A percentile compares a stretch with the other conserved stretches of the same genome.
Evolutionary conservation across 2,329 filamentous ascomycete genomes (phyloP).

Genomic region (Trichophyton benhamiae): DNA sequence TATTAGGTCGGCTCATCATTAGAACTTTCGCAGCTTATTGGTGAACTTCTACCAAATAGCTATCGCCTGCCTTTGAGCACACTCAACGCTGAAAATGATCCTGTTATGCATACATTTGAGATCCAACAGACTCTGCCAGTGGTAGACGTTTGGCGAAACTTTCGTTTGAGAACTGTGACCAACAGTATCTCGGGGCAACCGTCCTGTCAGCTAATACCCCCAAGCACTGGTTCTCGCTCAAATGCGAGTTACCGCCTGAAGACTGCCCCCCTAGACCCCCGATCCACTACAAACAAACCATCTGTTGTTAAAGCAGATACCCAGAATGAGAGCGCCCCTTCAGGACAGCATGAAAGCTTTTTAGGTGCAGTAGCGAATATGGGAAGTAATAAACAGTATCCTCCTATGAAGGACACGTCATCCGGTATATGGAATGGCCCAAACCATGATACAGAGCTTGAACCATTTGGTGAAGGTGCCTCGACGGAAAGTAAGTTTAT

Average conservation of each 20-base stretch:
- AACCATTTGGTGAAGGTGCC: background rate
- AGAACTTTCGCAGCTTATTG: conserved; percentile 36
- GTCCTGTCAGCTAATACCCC: background rate
- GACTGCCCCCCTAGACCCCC: background rate
- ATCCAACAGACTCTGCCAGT: conserved; percentile 31
- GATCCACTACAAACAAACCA: background rate
- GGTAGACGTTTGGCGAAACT: conserved; percentile 28
- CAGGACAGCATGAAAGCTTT: background rate
- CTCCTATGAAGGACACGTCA: background rate
- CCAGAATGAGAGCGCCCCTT: background rate
- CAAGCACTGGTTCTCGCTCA: background rate
- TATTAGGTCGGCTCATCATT: conserved; percentile 35
- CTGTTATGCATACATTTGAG: conserved; percentile 36
- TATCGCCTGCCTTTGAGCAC: background rate
- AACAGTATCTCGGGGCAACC: background rate
- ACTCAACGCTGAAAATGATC: background rate
- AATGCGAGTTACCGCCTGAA: background rate
- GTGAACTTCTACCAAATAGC: conserved; percentile 25
- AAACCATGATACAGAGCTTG: background rate
- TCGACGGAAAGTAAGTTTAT: conserved; percentile 2
- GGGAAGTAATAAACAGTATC: background rate
- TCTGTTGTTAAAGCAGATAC: no score
- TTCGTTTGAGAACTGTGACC: conserved; percentile 14
- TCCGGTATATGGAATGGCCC: background rate
- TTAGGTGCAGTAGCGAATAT: background rate